A percentile compares a stretch with the other conserved stretches of the same genome.
phyloP scores from a whole-genome alignment of 805 yeast species.

The Kuraishia ogatae region DNA sequence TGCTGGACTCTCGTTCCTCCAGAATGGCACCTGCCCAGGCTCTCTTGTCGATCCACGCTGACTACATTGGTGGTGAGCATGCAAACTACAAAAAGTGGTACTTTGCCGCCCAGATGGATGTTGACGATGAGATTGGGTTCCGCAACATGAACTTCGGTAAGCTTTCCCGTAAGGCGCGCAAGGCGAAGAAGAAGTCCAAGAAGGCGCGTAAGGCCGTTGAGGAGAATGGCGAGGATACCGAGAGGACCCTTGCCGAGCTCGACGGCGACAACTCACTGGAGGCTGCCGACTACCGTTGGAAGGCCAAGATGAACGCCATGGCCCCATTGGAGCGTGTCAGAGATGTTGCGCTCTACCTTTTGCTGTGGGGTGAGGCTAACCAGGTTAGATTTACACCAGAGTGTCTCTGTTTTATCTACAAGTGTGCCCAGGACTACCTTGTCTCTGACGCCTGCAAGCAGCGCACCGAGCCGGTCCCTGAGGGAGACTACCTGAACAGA shows the following conservation, averaged over 20 bases:
- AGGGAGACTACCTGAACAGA: constrained; percentile 87
- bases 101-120: constrained; percentile 81
- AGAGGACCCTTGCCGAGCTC: constrained; percentile 48
- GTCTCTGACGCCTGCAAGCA: constrained; percentile 87
- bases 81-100: constrained; percentile 85
- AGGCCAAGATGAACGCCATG: constrained; percentile 64
- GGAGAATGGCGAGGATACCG: constrained; percentile 55
- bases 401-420: constrained; percentile 87
- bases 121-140: constrained; percentile 79
- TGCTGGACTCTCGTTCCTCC: constrained; percentile 75
- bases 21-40: constrained; percentile 91
- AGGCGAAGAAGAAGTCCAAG: constrained; percentile 73
- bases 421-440: constrained; percentile 88
- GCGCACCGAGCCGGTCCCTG: constrained; percentile 74
- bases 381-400: constrained; percentile 92
- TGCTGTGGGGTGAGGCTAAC: constrained; percentile 87
- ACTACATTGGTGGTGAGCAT: constrained; percentile 80
- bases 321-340: constrained; percentile 75
- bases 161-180: constrained; percentile 69
- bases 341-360: constrained; percentile 65
- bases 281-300: constrained; percentile 81
- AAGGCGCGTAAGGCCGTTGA: constrained; percentile 64
- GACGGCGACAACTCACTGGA: constrained; percentile 82
- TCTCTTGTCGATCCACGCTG: constrained; percentile 72
- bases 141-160: constrained; percentile 75